phyloP scores from a whole-genome alignment of 2,329 filamentous ascomycete species.

The Zalaria sp. region DNA sequence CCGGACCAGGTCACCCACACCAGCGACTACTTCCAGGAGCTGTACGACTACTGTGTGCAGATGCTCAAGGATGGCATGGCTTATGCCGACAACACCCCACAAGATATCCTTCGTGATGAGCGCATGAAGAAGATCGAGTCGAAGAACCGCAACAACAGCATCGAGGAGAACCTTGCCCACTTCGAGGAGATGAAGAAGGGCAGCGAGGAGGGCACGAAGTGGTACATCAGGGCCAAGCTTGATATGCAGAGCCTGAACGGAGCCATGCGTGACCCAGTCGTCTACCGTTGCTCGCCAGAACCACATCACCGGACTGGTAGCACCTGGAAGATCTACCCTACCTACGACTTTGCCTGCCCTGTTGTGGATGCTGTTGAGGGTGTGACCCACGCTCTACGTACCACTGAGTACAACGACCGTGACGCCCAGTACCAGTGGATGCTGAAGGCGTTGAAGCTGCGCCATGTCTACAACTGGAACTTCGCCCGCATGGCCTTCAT shows the following conservation, averaged over 20 bases:
- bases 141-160: slow-evolving; percentile 57
- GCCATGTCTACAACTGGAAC: slow-evolving; percentile 69
- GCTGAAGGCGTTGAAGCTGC: slow-evolving; percentile 55
- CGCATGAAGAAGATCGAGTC: slow-evolving; percentile 71
- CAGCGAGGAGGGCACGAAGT: slow-evolving; percentile 58
- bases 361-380: slow-evolving; percentile 66
- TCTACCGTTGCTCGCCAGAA: slow-evolving; percentile 73
- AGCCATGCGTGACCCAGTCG: slow-evolving; percentile 88
- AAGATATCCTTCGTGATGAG: slow-evolving; percentile 73
- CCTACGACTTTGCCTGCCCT: slow-evolving; percentile 71
- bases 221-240: slow-evolving; percentile 88
- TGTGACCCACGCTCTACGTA: slow-evolving; percentile 64
- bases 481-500: slow-evolving; percentile 72
- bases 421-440: slow-evolving; percentile 79
- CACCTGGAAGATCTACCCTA: slow-evolving; percentile 71
- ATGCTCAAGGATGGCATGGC: slow-evolving; percentile 75
- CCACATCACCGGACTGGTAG: slow-evolving; percentile 61
- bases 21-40: slow-evolving; percentile 86
- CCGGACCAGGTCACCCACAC: slow-evolving; percentile 80
- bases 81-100: slow-evolving; percentile 83
- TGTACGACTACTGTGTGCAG: slow-evolving; percentile 72
- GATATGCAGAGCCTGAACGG: slow-evolving; percentile 83
- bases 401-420: slow-evolving; percentile 71
- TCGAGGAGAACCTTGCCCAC: slow-evolving; percentile 69
- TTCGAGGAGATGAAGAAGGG: slow-evolving; percentile 87